These are phyloP conservation scores for Moesziomyces parantarcticus DNA, from an alignment of 1,284 basidiomycete species.

Conservation along the genomic window DNA sequence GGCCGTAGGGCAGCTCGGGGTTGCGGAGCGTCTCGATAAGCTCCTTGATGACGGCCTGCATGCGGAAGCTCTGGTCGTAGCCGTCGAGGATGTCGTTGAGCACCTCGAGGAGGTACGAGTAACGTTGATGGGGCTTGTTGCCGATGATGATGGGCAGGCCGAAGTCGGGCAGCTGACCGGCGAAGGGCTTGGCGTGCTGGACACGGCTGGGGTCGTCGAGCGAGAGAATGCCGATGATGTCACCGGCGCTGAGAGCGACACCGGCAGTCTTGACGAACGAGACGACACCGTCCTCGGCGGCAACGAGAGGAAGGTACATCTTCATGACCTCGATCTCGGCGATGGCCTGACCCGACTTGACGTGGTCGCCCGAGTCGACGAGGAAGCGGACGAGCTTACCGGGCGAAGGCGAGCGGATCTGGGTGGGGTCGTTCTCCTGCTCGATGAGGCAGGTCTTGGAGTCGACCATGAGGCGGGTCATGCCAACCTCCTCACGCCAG, in stretches of 20 bases:
- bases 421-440: constrained; percentile 99
- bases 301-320: constrained; percentile 75
- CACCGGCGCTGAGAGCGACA: constrained; percentile 94
- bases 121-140: constrained; percentile 89
- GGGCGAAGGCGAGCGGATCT: constrained; percentile 93
- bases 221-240: constrained; percentile 95
- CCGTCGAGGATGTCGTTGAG: constrained; percentile 81
- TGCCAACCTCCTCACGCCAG: constrained; percentile 94
- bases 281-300: constrained; percentile 88
- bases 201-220: constrained; percentile 97
- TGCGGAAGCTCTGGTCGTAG: constrained; percentile 63
- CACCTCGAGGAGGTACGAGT: constrained; percentile 79
- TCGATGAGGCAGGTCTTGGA: constrained; percentile 98
- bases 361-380: constrained; percentile 95
- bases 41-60: constrained; percentile 84
- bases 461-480: constrained; percentile 82
- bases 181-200: constrained; percentile 97
- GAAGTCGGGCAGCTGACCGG: constrained; percentile 77
- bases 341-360: constrained; percentile 94
- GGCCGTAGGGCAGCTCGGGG: constrained; percentile 88
- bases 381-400: constrained; percentile 96
- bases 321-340: constrained; percentile 86
- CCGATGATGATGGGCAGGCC: constrained; percentile 85
- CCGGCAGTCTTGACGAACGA: constrained; percentile 95
- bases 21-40: constrained; percentile 82